Evolutionary conservation across 805 yeast species (phyloP).

Genomic region (Yarrowia deformans): DNA sequence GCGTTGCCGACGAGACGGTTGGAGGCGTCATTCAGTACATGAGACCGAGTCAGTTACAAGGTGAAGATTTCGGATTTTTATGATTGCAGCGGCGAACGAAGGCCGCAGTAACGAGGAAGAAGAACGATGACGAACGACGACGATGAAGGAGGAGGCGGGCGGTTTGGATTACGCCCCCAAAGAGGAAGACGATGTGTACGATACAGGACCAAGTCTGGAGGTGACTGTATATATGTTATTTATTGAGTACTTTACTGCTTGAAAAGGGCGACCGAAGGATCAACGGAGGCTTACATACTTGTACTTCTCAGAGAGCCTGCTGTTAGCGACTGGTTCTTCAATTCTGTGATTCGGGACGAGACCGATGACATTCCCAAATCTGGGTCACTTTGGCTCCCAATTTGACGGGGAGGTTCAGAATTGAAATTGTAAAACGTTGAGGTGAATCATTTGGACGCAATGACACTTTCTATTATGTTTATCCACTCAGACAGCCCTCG

Average conservation of each 20-base stretch:
- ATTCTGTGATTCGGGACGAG: not conserved
- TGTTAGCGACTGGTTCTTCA: too few species aligned
- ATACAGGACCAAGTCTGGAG: constrained; percentile 4
- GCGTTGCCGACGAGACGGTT: constrained; percentile 61
- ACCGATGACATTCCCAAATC: too few species aligned
- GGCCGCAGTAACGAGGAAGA: not conserved
- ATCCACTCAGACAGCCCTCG: too few species aligned
- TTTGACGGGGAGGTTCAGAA: too few species aligned
- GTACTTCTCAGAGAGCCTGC: too few species aligned
- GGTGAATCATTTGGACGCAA: too few species aligned
- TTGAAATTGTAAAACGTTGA: too few species aligned
- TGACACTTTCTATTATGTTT: too few species aligned
- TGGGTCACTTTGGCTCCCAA: too few species aligned
- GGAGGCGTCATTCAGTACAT: constrained; percentile 64
- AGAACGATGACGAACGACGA: not conserved
- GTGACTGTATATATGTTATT: constrained; percentile 24
- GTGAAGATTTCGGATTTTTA: constrained; percentile 25
- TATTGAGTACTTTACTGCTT: constrained; percentile 7
- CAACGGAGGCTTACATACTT: too few species aligned
- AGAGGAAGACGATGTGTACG: not conserved
- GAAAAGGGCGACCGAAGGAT: not conserved
- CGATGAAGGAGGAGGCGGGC: not conserved
- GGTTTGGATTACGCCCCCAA: too few species aligned
- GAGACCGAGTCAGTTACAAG: constrained; percentile 15
- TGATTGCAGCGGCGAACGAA: not conserved